A percentile compares a stretch with the other conserved stretches of the same genome.
These are phyloP conservation scores for Boletus sp. DNA, from an alignment of 768 basidiomycete species.

Conservation along the genomic window DNA sequence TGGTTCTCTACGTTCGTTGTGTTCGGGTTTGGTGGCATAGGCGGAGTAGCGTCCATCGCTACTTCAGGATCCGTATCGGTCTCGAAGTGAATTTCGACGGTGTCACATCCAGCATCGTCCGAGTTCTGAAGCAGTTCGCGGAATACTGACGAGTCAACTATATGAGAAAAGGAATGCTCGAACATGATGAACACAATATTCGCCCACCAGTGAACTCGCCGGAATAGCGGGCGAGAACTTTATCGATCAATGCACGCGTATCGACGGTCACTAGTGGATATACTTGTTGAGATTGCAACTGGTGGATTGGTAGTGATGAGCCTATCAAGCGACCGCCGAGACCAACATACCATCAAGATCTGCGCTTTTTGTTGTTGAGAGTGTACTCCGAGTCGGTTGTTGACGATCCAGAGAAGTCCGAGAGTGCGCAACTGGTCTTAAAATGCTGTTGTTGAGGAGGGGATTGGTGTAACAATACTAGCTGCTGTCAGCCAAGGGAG, in stretches of 20 bases:
- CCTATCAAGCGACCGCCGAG: not conserved
- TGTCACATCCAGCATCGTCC: too few relatives aligned
- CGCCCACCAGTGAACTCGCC: not conserved
- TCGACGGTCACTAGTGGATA: not conserved
- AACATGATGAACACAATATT: not conserved
- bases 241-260: not conserved
- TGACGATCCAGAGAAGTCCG: not conserved
- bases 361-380: not conserved
- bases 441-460: too few relatives aligned
- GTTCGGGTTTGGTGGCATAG: not conserved
- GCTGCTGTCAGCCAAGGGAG: too few relatives aligned
- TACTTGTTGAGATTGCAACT: not conserved
- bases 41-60: not conserved
- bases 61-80: not conserved
- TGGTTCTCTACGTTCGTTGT: not conserved
- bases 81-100: constrained; percentile 1
- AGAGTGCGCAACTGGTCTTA: too few relatives aligned
- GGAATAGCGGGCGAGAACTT: constrained; percentile 1
- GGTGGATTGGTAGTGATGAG: not conserved
- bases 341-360: not conserved
- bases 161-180: not conserved
- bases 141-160: too few relatives aligned
- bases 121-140: too few relatives aligned
- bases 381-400: not conserved
- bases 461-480: too few relatives aligned